Percentiles rank a stretch among this genome's conserved stretches.
Evolutionary conservation across 345 rosid species (phyloP).

Genomic region (Salix suchowensis): DNA sequence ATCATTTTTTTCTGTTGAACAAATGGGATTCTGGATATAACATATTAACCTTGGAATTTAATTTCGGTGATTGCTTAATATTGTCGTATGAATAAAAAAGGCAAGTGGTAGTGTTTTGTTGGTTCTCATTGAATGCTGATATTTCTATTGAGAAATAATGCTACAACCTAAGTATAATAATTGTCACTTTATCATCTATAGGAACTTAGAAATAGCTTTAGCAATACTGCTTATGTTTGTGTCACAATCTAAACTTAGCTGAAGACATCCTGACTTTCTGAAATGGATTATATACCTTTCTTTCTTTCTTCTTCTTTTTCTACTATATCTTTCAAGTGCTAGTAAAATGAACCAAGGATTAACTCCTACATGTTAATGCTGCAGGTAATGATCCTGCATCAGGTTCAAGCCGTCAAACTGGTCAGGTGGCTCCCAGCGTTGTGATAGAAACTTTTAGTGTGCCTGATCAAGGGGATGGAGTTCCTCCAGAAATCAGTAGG

Average conservation of each 20-base stretch:
- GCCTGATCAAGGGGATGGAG: slow-evolving; percentile 70
- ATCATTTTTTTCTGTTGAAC: neutral
- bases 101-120: neutral
- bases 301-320: neutral
- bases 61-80: neutral
- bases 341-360: neutral
- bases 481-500: slow-evolving; percentile 67
- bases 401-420: slow-evolving; percentile 34
- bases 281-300: neutral
- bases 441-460: slow-evolving; percentile 59
- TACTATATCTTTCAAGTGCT: neutral
- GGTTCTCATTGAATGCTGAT: neutral
- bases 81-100: neutral
- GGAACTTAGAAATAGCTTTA: neutral
- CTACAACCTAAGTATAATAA: neutral
- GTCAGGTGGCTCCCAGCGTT: slow-evolving; percentile 46
- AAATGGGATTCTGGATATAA: neutral
- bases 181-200: neutral
- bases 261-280: neutral
- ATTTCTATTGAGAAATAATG: neutral
- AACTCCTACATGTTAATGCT: slow-evolving; percentile 8
- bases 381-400: slow-evolving; percentile 38
- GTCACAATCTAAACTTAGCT: neutral
- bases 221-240: neutral
- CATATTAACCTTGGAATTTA: neutral